Percentiles rank a stretch among this genome's conserved stretches.
phyloP scores from a whole-genome alignment of 352 stramenopile genomes.

The Phytophthora hibernalis region DNA sequence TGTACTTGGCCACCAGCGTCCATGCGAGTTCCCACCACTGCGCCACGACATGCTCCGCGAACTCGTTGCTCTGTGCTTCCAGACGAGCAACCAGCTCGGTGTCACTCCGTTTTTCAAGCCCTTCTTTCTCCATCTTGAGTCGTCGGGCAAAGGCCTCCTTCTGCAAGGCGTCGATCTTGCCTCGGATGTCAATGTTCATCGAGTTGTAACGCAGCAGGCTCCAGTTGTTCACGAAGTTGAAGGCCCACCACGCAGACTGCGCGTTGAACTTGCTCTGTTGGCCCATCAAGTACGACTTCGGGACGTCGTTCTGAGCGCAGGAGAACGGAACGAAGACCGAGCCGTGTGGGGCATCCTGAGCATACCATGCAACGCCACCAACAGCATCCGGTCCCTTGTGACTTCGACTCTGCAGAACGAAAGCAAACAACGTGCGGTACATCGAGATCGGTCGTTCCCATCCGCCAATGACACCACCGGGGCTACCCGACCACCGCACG shows the following conservation, averaged over 20 bases:
- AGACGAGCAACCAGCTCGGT: slow-evolving; percentile 35
- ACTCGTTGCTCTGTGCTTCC: slow-evolving; percentile 58
- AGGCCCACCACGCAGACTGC: slow-evolving; percentile 83
- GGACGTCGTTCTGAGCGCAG: slow-evolving; percentile 54
- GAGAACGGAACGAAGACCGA: slow-evolving; percentile 83
- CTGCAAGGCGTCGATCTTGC: slow-evolving; percentile 49
- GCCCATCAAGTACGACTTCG: slow-evolving; percentile 63
- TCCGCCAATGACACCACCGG: slow-evolving; percentile 59
- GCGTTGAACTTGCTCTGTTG: slow-evolving; percentile 75
- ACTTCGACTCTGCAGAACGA: slow-evolving; percentile 67
- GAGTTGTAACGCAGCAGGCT: slow-evolving; percentile 77
- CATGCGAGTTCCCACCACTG: slow-evolving; percentile 74
- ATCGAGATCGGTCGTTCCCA: slow-evolving; percentile 94
- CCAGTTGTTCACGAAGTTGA: slow-evolving; percentile 91
- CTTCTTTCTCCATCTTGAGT: slow-evolving; percentile 23
- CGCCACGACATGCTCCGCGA: slow-evolving; percentile 59
- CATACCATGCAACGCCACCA: slow-evolving; percentile 74
- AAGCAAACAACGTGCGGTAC: slow-evolving; percentile 89
- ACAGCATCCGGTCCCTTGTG: slow-evolving; percentile 46
- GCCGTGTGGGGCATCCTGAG: slow-evolving; percentile 64
- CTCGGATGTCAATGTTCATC: slow-evolving; percentile 67
- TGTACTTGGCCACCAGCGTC: slow-evolving; percentile 76
- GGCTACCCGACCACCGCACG: slow-evolving; percentile 78
- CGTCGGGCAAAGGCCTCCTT: slow-evolving; percentile 44
- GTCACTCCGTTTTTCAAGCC: slow-evolving; percentile 1